These are phyloP conservation scores for Pyrenula aspistea DNA, from an alignment of 495 filamentous ascomycete genomes.

Conservation along the genomic window DNA sequence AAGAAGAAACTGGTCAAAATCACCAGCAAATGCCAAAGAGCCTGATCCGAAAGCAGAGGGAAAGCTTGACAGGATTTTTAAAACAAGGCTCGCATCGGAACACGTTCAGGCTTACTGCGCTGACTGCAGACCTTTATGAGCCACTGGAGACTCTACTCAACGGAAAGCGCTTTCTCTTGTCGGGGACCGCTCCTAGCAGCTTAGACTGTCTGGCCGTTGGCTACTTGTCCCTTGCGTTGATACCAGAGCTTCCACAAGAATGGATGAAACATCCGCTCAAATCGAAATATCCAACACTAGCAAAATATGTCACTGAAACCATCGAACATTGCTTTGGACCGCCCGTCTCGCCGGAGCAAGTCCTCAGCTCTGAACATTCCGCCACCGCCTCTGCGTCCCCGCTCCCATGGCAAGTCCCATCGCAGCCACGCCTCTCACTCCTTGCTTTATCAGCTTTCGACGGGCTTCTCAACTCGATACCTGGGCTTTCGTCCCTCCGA, in stretches of 20 bases:
- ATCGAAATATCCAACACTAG: conserved; percentile 38
- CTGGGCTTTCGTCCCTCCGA: not conserved
- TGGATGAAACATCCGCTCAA: conserved; percentile 59
- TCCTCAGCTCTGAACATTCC: conserved; percentile 6
- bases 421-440: not conserved
- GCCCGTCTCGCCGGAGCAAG: conserved; percentile 15
- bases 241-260: conserved; percentile 54
- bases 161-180: conserved; percentile 42
- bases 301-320: conserved; percentile 39
- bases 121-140: conserved; percentile 55
- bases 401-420: conserved; percentile 25
- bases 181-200: conserved; percentile 34
- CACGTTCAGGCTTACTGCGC: conserved; percentile 55
- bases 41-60: conserved; percentile 25
- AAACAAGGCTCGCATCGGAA: conserved; percentile 25
- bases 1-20: conserved; percentile 28
- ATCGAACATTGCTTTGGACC: conserved; percentile 26
- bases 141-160: conserved; percentile 54
- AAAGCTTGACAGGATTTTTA: conserved; percentile 28
- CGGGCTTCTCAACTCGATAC: not conserved
- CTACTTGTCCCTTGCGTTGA: conserved; percentile 62
- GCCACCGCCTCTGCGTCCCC: conserved; percentile 2
- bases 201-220: conserved; percentile 70
- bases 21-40: conserved; percentile 30
- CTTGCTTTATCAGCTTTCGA: not conserved